Conservation (phyloP, 2,329 filamentous ascomycete genomes). For the Lecanoromycetidae sp. region DNA sequence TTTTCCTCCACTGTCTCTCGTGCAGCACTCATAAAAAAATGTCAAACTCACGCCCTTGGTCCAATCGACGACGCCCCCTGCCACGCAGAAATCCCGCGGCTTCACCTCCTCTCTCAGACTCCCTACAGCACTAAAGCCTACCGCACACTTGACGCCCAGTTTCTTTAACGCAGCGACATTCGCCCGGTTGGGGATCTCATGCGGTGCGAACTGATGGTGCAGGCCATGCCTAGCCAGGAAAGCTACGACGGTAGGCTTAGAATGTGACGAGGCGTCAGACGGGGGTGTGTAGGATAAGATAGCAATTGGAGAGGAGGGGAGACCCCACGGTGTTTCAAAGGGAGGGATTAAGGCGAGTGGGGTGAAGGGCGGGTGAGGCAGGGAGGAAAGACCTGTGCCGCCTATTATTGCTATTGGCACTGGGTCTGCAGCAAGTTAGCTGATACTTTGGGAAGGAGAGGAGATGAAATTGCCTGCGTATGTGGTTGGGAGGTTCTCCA, state of each 20-base stretch:
- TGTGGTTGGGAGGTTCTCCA: constrained; percentile 12
- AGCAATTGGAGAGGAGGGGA: constrained; percentile 62
- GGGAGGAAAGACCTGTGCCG: constrained; percentile 79
- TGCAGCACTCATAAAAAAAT: no score
- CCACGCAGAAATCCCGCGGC: constrained; percentile 91
- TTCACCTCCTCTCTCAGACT: constrained; percentile 84
- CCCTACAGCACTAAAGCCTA: constrained; percentile 92
- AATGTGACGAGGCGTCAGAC: constrained; percentile 33
- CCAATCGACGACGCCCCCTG: constrained; percentile 92
- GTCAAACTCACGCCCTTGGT: constrained; percentile 58
- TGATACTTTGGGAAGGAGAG: not conserved
- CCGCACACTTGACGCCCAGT: constrained; percentile 78
- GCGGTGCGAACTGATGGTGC: constrained; percentile 79
- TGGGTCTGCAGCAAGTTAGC: constrained; percentile 36
- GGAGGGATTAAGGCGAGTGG: constrained; percentile 63
- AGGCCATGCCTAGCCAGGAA: constrained; percentile 89
- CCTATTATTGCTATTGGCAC: constrained; percentile 83
- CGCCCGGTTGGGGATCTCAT: constrained; percentile 87
- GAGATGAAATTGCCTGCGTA: constrained; percentile 2
- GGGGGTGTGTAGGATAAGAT: constrained; percentile 78
- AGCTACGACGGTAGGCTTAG: constrained; percentile 53
- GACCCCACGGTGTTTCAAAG: constrained; percentile 76
- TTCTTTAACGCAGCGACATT: constrained; percentile 95
- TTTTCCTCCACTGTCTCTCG: not conserved
- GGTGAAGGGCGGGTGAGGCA: constrained; percentile 60